Evolutionary conservation across 1,284 basidiomycete species (phyloP), one percentile per base, ranked within the genome.

Genomic region (Tetrapyrgos nigripes): DNA sequence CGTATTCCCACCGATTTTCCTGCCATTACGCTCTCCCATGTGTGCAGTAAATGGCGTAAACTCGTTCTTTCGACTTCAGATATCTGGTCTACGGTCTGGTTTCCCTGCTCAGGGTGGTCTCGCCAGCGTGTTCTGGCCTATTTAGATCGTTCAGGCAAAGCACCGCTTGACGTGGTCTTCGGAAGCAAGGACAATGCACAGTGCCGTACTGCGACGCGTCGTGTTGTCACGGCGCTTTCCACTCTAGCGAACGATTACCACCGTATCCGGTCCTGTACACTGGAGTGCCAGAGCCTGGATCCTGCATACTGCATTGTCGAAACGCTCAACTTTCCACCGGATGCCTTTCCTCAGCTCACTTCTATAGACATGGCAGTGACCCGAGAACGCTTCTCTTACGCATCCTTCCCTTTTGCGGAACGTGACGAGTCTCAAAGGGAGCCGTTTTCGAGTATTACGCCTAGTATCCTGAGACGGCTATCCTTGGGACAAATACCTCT

Each of bases 11-110:
- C 58, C 43, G 60, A 60, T 40, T 19, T 21, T 43, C 45, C 50
- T 13, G 11, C 61, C 66, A 63, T 82, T 27, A 53, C 65, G 27
- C 58, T 84, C 53, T 81, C 80, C 0, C 82, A 83, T 57, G 79
- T 83, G 27, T 84, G 75, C 63, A 73, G 69, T 55, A 72, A 68
- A 58, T 84, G 82, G 80, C 76, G 83, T 23, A 66, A 65, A 19
- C 70, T 83, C 29, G 73, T 76, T 9, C 68, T 84, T 21, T 58
- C 65, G n/a, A 77, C 75, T 4, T 71, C 80, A 1, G 44, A 63
- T 21, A 72, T 85, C 13, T 85, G 82, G 82, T 71, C 78, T 3
- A 73, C 69, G 43, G 69, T 83, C 45, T 67, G 65, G 35, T 74
- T 66, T 64, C 68, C 64, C 47, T 70, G 67, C 37, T 60, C 64